These are phyloP conservation scores for Trichaptum fuscoviolaceum DNA, from an alignment of 768 basidiomycete species.

Conservation along the genomic window DNA sequence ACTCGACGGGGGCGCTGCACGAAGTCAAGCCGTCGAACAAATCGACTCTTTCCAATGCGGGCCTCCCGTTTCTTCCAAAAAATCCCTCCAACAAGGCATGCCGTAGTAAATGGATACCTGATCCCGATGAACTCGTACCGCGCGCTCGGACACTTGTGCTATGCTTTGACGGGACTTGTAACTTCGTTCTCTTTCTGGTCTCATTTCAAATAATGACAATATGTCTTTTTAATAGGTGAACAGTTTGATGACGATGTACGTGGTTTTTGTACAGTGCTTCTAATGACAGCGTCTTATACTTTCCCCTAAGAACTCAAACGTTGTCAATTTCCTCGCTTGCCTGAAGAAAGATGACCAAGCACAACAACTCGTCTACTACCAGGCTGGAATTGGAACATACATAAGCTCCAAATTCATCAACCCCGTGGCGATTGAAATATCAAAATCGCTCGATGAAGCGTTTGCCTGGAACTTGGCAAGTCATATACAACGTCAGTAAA, in stretches of 20 bases:
- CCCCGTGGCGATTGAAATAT: conserved; percentile 6
- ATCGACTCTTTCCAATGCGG: background rate
- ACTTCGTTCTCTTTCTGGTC: background rate
- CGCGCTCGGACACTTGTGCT: conserved; percentile 17
- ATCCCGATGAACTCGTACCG: background rate
- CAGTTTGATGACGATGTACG: conserved; percentile 14
- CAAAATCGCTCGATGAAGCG: conserved; percentile 12
- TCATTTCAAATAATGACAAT: background rate
- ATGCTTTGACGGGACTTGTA: conserved; percentile 19
- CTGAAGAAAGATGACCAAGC: conserved; percentile 26
- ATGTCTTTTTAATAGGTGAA: conserved; percentile 1
- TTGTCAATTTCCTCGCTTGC: conserved; percentile 26
- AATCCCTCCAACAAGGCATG: background rate
- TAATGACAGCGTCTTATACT: background rate
- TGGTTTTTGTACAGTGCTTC: background rate
- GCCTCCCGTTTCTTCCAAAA: background rate
- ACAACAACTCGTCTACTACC: conserved; percentile 26
- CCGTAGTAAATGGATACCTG: background rate
- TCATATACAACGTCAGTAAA: conserved; percentile 9
- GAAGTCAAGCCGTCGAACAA: background rate
- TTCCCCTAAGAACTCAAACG: conserved; percentile 18
- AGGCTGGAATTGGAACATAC: conserved; percentile 15
- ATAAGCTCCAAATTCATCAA: conserved; percentile 2
- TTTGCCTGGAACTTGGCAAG: conserved; percentile 15
- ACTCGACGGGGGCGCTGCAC: background rate